These are phyloP conservation scores for Conticribra guillardii DNA, from an alignment of 108 stramenopile genomes.

Conservation along the genomic window DNA sequence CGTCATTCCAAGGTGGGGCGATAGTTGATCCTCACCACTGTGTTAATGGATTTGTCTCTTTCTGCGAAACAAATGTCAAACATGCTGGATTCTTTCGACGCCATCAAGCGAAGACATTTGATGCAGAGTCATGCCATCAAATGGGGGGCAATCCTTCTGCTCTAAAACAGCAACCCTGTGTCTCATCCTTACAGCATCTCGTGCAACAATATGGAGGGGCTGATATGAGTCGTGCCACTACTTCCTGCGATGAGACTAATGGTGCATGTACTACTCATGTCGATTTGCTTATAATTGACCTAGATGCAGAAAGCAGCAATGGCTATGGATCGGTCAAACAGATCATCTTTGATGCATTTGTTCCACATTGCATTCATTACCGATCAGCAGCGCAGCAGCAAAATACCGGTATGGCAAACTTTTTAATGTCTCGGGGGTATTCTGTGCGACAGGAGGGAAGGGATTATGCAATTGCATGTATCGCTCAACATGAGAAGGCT, in stretches of 20 bases:
- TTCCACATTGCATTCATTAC: not conserved
- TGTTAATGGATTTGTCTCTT: not conserved
- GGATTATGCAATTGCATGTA: not conserved
- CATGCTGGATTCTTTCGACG: not conserved
- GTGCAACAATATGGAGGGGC: not conserved
- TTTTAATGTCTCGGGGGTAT: not conserved
- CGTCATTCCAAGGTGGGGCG: not conserved
- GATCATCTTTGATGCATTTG: not conserved
- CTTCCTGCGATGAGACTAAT: not conserved
- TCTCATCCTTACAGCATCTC: not conserved
- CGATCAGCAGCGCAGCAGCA: not conserved
- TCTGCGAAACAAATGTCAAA: not conserved
- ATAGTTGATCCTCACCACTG: not conserved
- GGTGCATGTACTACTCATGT: not conserved
- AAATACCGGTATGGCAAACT: not conserved
- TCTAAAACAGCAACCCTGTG: not conserved
- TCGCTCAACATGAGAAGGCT: not conserved
- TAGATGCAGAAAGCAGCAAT: not conserved
- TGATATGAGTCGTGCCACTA: not conserved
- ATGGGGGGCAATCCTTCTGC: too few relatives aligned
- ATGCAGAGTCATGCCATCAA: not conserved
- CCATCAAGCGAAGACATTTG: not conserved
- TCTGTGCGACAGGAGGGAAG: not conserved
- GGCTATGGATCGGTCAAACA: not conserved
- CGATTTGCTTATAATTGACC: not conserved